A percentile compares a stretch with the other conserved stretches of the same genome.
Evolutionary conservation across 345 rosid genomes (phyloP).

Genomic region (Laguncularia racemosa): DNA sequence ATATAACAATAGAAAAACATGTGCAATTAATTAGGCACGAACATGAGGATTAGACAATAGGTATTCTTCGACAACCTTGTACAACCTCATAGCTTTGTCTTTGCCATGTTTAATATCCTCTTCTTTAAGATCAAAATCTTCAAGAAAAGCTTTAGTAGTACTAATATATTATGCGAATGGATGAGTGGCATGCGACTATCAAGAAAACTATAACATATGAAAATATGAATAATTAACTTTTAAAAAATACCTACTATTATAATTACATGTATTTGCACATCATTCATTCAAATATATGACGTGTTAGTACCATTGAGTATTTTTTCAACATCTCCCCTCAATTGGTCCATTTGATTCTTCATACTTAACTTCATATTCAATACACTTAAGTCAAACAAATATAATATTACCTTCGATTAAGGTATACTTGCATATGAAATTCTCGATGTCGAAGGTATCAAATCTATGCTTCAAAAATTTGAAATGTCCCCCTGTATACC

Average conservation of each 20-base stretch:
- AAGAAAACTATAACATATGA: no score
- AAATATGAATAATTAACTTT: no score
- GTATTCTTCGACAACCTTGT: conserved; percentile 12
- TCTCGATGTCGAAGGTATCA: background rate
- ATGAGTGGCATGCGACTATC: no score
- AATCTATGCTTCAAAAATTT: background rate
- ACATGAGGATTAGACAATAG: conserved; percentile 12
- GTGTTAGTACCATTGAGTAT: no score
- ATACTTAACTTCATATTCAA: background rate
- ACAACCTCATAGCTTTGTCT: conserved; percentile 4
- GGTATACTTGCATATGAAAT: background rate
- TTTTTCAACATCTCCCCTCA: background rate
- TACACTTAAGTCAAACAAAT: background rate
- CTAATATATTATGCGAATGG: no score
- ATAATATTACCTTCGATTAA: background rate
- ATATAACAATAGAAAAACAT: no score
- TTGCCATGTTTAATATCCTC: conserved; percentile 2
- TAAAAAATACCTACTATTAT: no score
- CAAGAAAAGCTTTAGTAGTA: no score
- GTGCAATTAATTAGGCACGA: background rate
- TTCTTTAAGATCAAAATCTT: no score
- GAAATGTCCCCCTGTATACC: background rate
- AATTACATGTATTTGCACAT: no score
- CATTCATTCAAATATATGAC: no score
- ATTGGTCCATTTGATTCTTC: background rate